Evolutionary conservation across 139 green algal species (phyloP), one percentile per base, ranked within the genome.

Genomic region (Ostreobium quekettii): DNA sequence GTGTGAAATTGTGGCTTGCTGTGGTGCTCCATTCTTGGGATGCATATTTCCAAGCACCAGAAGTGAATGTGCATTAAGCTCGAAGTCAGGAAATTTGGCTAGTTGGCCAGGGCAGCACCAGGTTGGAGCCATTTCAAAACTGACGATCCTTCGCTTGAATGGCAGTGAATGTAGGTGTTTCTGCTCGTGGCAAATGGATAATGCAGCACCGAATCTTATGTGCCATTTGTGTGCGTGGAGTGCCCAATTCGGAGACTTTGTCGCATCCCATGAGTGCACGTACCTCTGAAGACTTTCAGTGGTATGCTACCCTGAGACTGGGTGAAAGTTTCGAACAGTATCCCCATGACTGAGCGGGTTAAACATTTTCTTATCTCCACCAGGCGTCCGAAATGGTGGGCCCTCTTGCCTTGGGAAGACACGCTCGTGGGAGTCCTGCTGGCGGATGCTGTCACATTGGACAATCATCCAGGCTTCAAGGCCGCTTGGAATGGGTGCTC

Each of bases 401-500:
- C 39, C 24, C 30, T 39, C 15, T 49, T 89, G 61, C 80, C 80
- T 24, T 89, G 83, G 83, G 83, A 89, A 71, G 83, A 89, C 49
- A 83, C 89, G 6, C 53, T 82, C 30, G 39, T 89, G 29, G 79
- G 76, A 31, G 46, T 82, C 47, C 58, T 89, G 68, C 65, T 82
- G 47, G 29, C 31, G 58, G 65, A 47, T 19, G 64, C 38, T 2
- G 48, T 42, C 30, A 29, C 28, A 30, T 63, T 74, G 11, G 47
- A 71, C 26, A 66, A 80, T 65, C 71, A 83, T 70, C 64, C 68
- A 60, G 79, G 64, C 26, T 90, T 89, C 64, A 67, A 67, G 24
- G 61, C 84, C 31, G 82, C 83, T 47, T 89, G 84, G 76, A 73
- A 81, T 36, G 5, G 35, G 58, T 89, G 83, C 63, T 48, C 48